A percentile compares a stretch with the other conserved stretches of the same genome.
These are phyloP conservation scores for Neopestalotiopsis clavispora DNA, from an alignment of 2,329 filamentous ascomycete genomes.

Conservation along the genomic window DNA sequence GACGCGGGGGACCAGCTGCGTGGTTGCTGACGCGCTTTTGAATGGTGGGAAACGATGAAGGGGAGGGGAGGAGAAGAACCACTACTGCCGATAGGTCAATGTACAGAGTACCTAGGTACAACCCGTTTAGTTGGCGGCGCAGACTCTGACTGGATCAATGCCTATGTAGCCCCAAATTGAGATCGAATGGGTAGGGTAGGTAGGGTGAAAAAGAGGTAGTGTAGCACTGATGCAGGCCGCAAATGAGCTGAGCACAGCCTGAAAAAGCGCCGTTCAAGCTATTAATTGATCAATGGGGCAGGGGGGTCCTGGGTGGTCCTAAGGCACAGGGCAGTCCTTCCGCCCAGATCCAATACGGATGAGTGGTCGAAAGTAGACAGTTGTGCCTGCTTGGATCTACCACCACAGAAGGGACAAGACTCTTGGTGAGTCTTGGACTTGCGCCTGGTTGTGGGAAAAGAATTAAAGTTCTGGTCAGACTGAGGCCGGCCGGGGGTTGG, in stretches of 20 bases:
- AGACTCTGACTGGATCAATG: neutral
- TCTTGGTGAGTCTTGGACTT: too few species aligned
- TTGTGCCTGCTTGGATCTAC: too few species aligned
- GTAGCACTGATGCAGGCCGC: neutral
- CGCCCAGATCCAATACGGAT: too few species aligned
- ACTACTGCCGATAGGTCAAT: neutral
- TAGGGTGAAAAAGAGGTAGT: neutral
- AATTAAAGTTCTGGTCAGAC: neutral
- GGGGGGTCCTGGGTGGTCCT: neutral
- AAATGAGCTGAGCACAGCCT: slow-evolving; percentile 12
- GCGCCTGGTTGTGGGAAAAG: neutral
- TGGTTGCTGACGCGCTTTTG: slow-evolving; percentile 6
- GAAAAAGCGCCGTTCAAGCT: neutral
- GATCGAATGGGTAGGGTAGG: neutral
- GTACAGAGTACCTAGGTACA: too few species aligned
- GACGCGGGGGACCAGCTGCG: slow-evolving; percentile 5
- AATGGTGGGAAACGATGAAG: slow-evolving; percentile 5
- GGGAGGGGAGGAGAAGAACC: neutral
- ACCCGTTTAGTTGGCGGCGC: neutral
- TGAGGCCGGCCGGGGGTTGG: neutral
- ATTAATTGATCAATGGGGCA: slow-evolving; percentile 3
- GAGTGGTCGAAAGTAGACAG: too few species aligned
- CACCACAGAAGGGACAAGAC: too few species aligned
- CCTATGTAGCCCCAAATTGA: neutral
- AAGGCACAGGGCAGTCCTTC: too few species aligned